Conservation (phyloP, 345 rosid genomes). For the Bruguiera gymnorhiza region DNA sequence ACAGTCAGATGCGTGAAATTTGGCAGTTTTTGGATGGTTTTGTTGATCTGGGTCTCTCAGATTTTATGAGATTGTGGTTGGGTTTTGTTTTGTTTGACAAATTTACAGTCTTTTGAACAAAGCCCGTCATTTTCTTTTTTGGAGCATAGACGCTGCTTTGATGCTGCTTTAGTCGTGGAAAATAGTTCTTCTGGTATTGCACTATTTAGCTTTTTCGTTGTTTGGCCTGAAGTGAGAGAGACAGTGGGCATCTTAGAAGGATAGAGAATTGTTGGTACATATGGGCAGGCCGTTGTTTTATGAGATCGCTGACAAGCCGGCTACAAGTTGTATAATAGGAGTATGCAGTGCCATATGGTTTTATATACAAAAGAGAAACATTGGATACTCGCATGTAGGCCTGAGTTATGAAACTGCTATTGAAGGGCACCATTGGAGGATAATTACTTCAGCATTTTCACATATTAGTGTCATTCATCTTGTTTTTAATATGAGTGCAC, state of each 20-base stretch:
- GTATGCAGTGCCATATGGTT: constrained; percentile 78
- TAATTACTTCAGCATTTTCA: constrained; percentile 92
- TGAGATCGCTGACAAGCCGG: constrained; percentile 84
- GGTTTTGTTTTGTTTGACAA: background rate
- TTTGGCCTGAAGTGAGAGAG: background rate
- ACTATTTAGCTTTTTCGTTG: background rate
- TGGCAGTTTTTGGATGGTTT: background rate
- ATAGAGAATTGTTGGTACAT: constrained; percentile 4
- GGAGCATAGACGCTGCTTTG: background rate
- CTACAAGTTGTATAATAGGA: constrained; percentile 70
- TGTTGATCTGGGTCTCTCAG: constrained; percentile 1
- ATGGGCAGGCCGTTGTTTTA: constrained; percentile 88
- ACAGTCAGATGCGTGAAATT: background rate
- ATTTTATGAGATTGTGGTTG: constrained; percentile 9
- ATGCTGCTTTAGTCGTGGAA: background rate
- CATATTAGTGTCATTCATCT: constrained; percentile 92
- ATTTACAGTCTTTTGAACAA: background rate
- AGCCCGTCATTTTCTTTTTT: background rate
- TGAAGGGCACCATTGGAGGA: constrained; percentile 91
- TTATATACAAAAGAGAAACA: constrained; percentile 80
- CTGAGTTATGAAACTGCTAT: constrained; percentile 75
- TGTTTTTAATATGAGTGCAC: constrained; percentile 93
- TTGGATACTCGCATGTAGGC: constrained; percentile 90
- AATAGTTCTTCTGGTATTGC: background rate
- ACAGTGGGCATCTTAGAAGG: background rate